Conservation (phyloP, 2,329 filamentous ascomycete species). For the Endoconidiophora polonica region DNA sequence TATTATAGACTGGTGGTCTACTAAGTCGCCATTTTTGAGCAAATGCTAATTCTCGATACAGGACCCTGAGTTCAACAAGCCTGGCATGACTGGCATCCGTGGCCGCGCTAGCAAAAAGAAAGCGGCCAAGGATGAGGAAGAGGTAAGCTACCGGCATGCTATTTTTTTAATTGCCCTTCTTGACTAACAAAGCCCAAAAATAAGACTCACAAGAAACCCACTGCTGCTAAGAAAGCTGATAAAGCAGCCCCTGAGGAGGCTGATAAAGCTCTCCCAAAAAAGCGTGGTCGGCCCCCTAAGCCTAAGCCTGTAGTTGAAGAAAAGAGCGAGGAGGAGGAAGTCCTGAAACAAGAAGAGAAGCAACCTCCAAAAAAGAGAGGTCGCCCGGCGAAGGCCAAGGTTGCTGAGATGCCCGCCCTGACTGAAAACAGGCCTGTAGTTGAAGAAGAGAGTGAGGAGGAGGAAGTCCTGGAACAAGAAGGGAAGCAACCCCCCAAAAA, state of each 20-base stretch:
- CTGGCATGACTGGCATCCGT: conserved; percentile 49
- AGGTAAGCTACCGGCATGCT: conserved; percentile 12
- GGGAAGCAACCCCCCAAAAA: conserved; percentile 4
- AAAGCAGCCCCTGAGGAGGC: not conserved
- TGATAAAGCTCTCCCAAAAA: conserved; percentile 3
- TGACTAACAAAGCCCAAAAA: not conserved
- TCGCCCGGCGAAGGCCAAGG: conserved; percentile 5
- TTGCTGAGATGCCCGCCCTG: not conserved
- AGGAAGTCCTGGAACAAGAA: no score
- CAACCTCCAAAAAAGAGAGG: conserved; percentile 9
- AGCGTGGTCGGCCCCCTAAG: conserved; percentile 9
- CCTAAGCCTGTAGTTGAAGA: conserved; percentile 1
- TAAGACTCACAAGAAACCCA: conserved; percentile 9
- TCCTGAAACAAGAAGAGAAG: no score
- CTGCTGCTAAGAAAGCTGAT: conserved; percentile 15
- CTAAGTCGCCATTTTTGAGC: not conserved
- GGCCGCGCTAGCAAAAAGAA: conserved; percentile 15
- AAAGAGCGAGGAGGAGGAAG: not conserved
- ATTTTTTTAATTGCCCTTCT: not conserved
- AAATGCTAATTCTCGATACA: conserved; percentile 21
- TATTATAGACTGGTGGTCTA: not conserved
- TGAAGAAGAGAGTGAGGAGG: not conserved
- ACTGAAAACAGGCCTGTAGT: not conserved
- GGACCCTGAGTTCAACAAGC: conserved; percentile 60
- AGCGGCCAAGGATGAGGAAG: conserved; percentile 17